Evolutionary conservation across 2,329 filamentous ascomycete genomes (phyloP).

Genomic region (Pseudogymnoascus sp.): DNA sequence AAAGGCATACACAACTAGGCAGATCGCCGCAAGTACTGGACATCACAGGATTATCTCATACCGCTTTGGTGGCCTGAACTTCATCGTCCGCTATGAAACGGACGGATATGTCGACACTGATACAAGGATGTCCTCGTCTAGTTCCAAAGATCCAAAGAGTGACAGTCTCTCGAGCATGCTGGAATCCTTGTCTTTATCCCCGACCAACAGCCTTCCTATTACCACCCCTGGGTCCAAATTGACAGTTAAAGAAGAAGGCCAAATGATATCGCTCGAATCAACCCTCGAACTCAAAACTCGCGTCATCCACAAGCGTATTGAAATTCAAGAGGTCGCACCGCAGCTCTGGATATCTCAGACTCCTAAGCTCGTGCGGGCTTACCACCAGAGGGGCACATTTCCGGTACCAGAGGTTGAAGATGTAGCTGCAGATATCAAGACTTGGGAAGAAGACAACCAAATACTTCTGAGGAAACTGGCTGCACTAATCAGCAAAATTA

Average conservation of each 20-base stretch:
- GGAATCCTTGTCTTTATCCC: slow-evolving; percentile 23
- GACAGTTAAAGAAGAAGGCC: slow-evolving; percentile 27
- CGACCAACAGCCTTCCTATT: neutral
- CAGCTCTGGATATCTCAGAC: slow-evolving; percentile 42
- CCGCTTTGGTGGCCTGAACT: slow-evolving; percentile 32
- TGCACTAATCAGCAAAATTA: slow-evolving; percentile 27
- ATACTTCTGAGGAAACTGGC: slow-evolving; percentile 26
- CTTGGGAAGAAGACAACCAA: slow-evolving; percentile 32
- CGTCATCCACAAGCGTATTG: slow-evolving; percentile 26
- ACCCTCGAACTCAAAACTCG: slow-evolving; percentile 40
- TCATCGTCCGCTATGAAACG: slow-evolving; percentile 36
- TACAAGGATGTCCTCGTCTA: neutral
- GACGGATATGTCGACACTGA: slow-evolving; percentile 31
- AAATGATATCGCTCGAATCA: slow-evolving; percentile 27
- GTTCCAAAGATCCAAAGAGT: slow-evolving; percentile 10
- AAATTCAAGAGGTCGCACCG: slow-evolving; percentile 29
- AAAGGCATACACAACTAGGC: slow-evolving; percentile 33
- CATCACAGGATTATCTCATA: slow-evolving; percentile 40
- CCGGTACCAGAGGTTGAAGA: slow-evolving; percentile 29
- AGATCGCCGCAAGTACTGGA: slow-evolving; percentile 32
- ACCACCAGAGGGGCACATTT: slow-evolving; percentile 33
- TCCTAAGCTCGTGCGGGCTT: slow-evolving; percentile 37
- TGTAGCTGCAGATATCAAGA: slow-evolving; percentile 24
- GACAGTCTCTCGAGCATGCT: slow-evolving; percentile 21
- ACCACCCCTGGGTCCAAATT: slow-evolving; percentile 22